These are phyloP conservation scores for Xerocomus potaroensis DNA, from an alignment of 768 basidiomycete genomes.

Conservation along the genomic window DNA sequence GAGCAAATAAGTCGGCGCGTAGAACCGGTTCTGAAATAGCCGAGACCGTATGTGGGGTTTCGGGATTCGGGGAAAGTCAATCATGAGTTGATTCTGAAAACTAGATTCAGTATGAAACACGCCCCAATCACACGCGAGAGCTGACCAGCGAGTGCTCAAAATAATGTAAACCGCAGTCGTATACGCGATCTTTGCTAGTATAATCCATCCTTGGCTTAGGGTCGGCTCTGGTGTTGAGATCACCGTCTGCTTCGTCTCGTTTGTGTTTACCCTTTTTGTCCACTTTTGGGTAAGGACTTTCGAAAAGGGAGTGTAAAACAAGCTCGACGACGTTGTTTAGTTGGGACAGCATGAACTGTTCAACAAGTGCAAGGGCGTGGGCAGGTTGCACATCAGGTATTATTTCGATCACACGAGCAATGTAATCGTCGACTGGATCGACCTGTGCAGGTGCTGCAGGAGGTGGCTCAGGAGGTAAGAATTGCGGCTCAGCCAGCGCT, in stretches of 20 bases:
- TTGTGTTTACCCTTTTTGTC: constrained; percentile 47
- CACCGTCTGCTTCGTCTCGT: constrained; percentile 28
- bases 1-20: constrained; percentile 60
- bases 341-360: constrained; percentile 36
- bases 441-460: constrained; percentile 5
- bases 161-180: constrained; percentile 44
- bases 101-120: background rate
- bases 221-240: constrained; percentile 19
- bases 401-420: constrained; percentile 60
- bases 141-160: constrained; percentile 48
- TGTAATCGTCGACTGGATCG: constrained; percentile 25
- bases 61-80: constrained; percentile 56
- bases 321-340: constrained; percentile 41
- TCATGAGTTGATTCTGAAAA: constrained; percentile 47
- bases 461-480: constrained; percentile 1
- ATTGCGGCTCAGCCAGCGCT: background rate
- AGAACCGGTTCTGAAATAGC: constrained; percentile 42
- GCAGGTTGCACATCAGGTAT: constrained; percentile 65
- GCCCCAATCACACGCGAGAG: background rate
- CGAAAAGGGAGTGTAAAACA: constrained; percentile 59
- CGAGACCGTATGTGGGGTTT: constrained; percentile 48
- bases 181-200: constrained; percentile 41
- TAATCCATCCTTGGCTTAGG: constrained; percentile 53
- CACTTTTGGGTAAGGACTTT: constrained; percentile 57
- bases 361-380: constrained; percentile 48